Percentiles rank a stretch among this genome's conserved stretches.
Evolutionary conservation across 192 early-diverging fungal species (phyloP).

Genomic region (Mortierella hygrophila): DNA sequence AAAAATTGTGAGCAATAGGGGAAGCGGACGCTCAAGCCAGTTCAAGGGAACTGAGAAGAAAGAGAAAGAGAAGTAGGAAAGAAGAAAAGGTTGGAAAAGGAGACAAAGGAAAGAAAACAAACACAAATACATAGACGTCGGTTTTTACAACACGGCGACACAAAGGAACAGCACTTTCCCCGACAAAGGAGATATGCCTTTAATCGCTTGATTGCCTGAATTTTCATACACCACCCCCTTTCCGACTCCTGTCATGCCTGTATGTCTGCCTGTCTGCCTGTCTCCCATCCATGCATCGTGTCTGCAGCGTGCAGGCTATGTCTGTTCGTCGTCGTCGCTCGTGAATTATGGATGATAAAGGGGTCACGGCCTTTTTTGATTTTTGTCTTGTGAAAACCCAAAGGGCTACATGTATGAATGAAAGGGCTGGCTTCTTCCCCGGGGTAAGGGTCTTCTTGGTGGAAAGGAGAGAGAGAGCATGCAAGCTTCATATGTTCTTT

Average conservation of each 20-base stretch:
- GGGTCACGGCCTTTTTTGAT: background rate
- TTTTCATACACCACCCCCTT: conserved; percentile 10
- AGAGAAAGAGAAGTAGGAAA: background rate
- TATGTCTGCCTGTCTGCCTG: background rate
- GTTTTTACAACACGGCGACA: background rate
- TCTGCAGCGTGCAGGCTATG: background rate
- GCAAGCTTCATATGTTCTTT: background rate
- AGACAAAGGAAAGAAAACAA: conserved; percentile 3
- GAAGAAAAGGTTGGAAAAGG: background rate
- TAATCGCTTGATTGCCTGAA: background rate
- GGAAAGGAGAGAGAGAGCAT: background rate
- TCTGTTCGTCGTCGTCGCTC: background rate
- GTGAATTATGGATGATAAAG: background rate
- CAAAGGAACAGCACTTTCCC: background rate
- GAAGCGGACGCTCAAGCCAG: background rate
- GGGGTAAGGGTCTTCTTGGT: background rate
- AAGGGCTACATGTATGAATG: background rate
- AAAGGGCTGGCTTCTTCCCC: background rate
- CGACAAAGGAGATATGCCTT: background rate
- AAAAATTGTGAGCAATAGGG: background rate
- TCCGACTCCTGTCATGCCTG: background rate
- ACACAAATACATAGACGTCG: background rate
- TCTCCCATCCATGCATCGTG: background rate
- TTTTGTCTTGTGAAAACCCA: background rate
- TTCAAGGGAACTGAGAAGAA: background rate